phyloP scores from a whole-genome alignment of 306 rosid genomes.

The Pyrus communis region DNA sequence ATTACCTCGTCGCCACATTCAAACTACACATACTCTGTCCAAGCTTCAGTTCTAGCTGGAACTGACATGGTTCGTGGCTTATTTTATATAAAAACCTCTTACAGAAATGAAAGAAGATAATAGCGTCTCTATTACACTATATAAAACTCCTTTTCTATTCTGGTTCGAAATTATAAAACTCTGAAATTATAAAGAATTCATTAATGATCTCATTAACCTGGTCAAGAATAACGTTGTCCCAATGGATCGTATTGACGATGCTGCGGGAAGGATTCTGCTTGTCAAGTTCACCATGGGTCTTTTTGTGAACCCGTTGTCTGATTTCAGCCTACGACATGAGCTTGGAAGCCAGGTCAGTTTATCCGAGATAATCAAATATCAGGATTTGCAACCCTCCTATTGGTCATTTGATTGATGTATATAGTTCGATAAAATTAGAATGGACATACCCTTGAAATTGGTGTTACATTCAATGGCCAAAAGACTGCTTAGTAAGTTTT shows the following conservation, averaged over 20 bases:
- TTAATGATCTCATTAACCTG: slow-evolving; percentile 54
- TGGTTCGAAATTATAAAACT: neutral
- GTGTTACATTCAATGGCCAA: neutral
- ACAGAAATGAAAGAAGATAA: neutral
- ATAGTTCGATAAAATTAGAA: neutral
- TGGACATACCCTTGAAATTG: neutral
- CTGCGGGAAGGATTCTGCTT: slow-evolving; percentile 70
- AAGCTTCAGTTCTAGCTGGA: slow-evolving; percentile 79
- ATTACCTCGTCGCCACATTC: slow-evolving; percentile 68
- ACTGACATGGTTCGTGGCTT: slow-evolving; percentile 75
- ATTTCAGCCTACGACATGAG: slow-evolving; percentile 75
- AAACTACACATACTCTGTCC: slow-evolving; percentile 72
- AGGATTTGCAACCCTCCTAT: neutral
- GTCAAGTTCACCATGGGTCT: slow-evolving; percentile 92
- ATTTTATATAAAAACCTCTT: slow-evolving; percentile 14
- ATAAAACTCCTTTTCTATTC: no score
- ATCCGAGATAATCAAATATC: neutral
- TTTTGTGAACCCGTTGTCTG: slow-evolving; percentile 81
- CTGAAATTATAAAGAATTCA: slow-evolving; percentile 48
- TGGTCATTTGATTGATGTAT: neutral
- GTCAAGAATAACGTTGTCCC: slow-evolving; percentile 69
- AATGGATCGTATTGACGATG: slow-evolving; percentile 84
- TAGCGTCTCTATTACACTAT: neutral
- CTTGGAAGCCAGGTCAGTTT: slow-evolving; percentile 83
- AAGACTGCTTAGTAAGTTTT: neutral